Percentiles rank a stretch among this genome's conserved stretches.
Evolutionary conservation across 1,139 yeast species (phyloP).

Genomic region (Suhomyces maxii): DNA sequence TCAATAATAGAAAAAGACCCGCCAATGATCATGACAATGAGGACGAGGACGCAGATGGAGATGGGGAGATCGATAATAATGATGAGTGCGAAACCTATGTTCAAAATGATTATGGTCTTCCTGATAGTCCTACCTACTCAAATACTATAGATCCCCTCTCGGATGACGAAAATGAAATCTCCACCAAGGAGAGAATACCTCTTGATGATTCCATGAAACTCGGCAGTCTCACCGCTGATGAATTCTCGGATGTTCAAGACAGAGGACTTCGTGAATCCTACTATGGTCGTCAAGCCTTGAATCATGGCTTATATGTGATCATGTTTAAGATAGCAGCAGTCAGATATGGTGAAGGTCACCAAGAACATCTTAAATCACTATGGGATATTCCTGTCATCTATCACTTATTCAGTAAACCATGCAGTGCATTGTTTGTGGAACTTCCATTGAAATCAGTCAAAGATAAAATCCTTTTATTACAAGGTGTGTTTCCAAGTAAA

Average conservation of each 20-base stretch:
- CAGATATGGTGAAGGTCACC: background rate
- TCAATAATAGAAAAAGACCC: no score
- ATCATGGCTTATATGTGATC: background rate
- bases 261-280: slow-evolving; percentile 1
- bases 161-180: background rate
- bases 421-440: slow-evolving; percentile 4
- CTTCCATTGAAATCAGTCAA: slow-evolving; percentile 2
- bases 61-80: slow-evolving; percentile 1
- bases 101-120: background rate
- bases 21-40: background rate
- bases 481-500: slow-evolving; percentile 4
- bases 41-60: background rate
- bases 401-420: slow-evolving; percentile 3
- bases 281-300: slow-evolving; percentile 3
- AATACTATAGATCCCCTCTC: background rate
- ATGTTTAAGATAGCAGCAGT: background rate
- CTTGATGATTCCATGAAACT: background rate
- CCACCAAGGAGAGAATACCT: background rate
- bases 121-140: background rate
- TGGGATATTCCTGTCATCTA: background rate
- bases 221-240: background rate
- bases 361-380: background rate
- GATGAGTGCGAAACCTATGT: background rate
- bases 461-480: slow-evolving; percentile 3
- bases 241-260: background rate